phyloP scores from a whole-genome alignment of 78 protist genomes.

The Planoprotostelium fungivorum region DNA sequence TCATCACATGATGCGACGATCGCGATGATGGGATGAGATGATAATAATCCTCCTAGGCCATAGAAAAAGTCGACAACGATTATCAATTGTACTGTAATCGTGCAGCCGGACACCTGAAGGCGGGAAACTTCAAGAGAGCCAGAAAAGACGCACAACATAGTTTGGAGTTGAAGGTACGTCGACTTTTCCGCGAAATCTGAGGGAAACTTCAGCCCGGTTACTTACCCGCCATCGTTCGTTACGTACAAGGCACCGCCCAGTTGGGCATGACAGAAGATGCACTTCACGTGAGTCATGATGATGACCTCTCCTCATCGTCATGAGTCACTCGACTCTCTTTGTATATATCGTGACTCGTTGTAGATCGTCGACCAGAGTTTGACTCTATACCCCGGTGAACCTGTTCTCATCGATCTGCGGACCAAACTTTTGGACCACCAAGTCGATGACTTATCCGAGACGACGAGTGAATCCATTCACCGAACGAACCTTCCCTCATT shows the following conservation, averaged over 20 bases:
- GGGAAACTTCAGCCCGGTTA: background rate
- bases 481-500: too few relatives aligned
- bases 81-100: background rate
- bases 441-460: too few relatives aligned
- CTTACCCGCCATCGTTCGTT: background rate
- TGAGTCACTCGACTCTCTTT: too few relatives aligned
- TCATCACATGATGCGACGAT: background rate
- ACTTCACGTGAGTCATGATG: background rate
- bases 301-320: background rate
- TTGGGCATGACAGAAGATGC: background rate
- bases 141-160: background rate
- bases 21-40: background rate
- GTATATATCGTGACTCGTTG: background rate
- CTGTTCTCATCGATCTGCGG: background rate
- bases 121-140: background rate
- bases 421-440: background rate
- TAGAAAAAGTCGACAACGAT: background rate
- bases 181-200: background rate
- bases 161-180: background rate
- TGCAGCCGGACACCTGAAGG: background rate
- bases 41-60: too few relatives aligned
- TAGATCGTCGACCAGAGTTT: background rate
- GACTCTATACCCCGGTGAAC: background rate
- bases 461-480: too few relatives aligned
- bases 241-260: background rate